Conservation (phyloP, 2,329 filamentous ascomycete species). For the Hypoxylon sp. region DNA sequence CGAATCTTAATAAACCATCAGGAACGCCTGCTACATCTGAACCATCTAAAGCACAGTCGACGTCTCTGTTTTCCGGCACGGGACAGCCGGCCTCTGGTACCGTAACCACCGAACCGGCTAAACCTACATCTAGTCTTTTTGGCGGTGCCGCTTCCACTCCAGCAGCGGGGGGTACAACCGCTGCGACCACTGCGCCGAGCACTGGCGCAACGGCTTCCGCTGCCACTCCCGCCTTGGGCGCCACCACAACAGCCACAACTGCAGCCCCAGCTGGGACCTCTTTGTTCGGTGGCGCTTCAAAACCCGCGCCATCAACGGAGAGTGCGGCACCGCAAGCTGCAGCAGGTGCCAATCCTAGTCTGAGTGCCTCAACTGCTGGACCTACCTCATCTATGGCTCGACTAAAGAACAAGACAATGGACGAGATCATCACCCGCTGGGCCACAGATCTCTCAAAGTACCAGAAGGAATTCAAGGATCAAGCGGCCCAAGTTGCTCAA, state of each 20-base stretch:
- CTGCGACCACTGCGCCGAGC: constrained; percentile 46
- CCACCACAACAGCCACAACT: constrained; percentile 54
- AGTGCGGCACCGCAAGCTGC: constrained; percentile 49
- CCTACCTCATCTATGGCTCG: constrained; percentile 88
- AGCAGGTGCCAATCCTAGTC: constrained; percentile 53
- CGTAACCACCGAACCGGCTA: constrained; percentile 51
- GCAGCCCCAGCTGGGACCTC: constrained; percentile 52
- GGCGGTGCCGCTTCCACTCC: constrained; percentile 48
- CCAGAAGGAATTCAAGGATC: constrained; percentile 94
- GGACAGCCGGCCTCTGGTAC: constrained; percentile 43
- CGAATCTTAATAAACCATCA: constrained; percentile 42
- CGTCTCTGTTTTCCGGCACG: constrained; percentile 50
- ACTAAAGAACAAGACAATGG: constrained; percentile 98
- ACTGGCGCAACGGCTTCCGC: constrained; percentile 52
- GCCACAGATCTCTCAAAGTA: constrained; percentile 95
- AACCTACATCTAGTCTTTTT: constrained; percentile 51
- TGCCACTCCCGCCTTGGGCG: constrained; percentile 44
- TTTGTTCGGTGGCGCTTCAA: constrained; percentile 52
- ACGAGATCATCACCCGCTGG: constrained; percentile 98
- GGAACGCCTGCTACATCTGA: constrained; percentile 49
- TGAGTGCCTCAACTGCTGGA: constrained; percentile 83
- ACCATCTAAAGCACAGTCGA: constrained; percentile 49
- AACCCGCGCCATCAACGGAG: constrained; percentile 54
- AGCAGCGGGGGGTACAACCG: constrained; percentile 43
- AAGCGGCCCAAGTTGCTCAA: constrained; percentile 86